Conservation (phyloP, 805 yeast species). For the Candida namnaoensis region DNA sequence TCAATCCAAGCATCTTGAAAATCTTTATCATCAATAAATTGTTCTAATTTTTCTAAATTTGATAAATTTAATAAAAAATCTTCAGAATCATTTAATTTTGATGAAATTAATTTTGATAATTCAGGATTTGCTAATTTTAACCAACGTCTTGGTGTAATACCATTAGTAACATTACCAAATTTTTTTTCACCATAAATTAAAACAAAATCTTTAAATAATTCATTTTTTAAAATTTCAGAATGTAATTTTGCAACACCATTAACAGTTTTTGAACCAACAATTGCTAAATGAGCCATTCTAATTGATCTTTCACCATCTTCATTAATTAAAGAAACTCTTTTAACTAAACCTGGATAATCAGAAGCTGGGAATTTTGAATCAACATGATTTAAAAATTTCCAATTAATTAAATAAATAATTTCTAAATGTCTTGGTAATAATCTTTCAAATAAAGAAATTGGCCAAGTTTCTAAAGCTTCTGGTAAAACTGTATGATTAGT, state of each 20-base stretch:
- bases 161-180: constrained; percentile 89
- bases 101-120: constrained; percentile 64
- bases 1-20: constrained; percentile 66
- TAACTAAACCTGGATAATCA: constrained; percentile 36
- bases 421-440: constrained; percentile 88
- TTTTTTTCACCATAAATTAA: constrained; percentile 71
- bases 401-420: constrained; percentile 80
- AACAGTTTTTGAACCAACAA: constrained; percentile 86
- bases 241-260: constrained; percentile 96
- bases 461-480: constrained; percentile 96
- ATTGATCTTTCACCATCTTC: constrained; percentile 76
- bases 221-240: constrained; percentile 81
- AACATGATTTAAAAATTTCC: constrained; percentile 67
- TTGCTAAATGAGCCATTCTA: constrained; percentile 88
- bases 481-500: constrained; percentile 94
- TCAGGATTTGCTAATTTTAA: constrained; percentile 86
- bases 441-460: constrained; percentile 68
- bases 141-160: constrained; percentile 97
- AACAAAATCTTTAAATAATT: constrained; percentile 87
- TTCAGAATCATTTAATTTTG: constrained; percentile 54
- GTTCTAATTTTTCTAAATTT: constrained; percentile 54
- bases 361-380: constrained; percentile 74
- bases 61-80: constrained; percentile 62
- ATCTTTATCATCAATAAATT: constrained; percentile 55
- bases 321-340: constrained; percentile 77